Base-by-base conservation (phyloP, 1,284 basidiomycete genomes). In the Fistulinella cinereoalba region DNA sequence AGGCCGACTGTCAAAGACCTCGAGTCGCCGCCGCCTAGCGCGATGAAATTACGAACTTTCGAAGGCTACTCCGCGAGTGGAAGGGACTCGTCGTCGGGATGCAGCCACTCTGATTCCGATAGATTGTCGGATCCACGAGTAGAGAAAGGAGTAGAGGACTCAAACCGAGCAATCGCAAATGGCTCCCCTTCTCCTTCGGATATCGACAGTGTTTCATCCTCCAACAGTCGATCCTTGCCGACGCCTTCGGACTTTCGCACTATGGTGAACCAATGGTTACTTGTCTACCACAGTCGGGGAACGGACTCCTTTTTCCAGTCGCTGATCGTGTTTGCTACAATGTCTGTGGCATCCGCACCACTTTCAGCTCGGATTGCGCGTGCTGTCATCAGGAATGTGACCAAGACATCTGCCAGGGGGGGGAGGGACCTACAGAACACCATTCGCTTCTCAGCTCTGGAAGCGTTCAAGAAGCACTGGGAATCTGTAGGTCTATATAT, bases 381-480 rank as follows among this genome's bases (percentile, higher is more conserved):
- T 8, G 48, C 40, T 6, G 32, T 62, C 13, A 29, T 52, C n/a
- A 41, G 19, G 34, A 52, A 37, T 18, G 40, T 65, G 6, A 23
- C 31, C 10, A 49, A 41, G 19, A 16, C n/a, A 10, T 65, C 56
- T 3, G 9, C 31, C 31, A 23, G 41, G 13, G 47, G 60, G 36
- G 54, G 49, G 18, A 54, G 43, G 29, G 21, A 9, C 19, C 27
- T 64, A n/a, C 48, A 62, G 5, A 42, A 22, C 7, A 25, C 49
- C 9, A 19, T 64, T 41, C 60, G 64, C 16, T 25, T 28, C 38
- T 28, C 49, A 3, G 43, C 48, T 13, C 34, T 66, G 46, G 43
- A 33, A n/a, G 27, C 37, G 23, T 68, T 64, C 44, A 52, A 47
- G 24, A 37, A 41, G 1, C 41, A 44, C 28, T 66, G 65, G 65